Evolutionary conservation across 768 basidiomycete genomes (phyloP), one percentile per base, ranked within the genome.

Genomic region (Pilatotrama ljubarskyi): DNA sequence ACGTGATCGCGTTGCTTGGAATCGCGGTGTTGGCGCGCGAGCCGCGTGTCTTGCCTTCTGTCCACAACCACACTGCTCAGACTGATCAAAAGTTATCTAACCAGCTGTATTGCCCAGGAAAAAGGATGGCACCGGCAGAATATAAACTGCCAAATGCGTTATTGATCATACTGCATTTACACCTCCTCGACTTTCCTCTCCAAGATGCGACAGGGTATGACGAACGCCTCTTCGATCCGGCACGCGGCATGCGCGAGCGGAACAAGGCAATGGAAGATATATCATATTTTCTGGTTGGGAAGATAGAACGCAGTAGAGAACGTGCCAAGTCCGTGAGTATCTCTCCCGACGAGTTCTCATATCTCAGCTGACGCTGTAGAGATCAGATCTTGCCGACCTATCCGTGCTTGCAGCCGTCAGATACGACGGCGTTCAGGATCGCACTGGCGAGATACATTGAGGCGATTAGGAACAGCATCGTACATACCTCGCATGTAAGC

Each of bases 401-500:
- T 65, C 84, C 84, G 5, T 84, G 83, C 66, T 49, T 64, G 57
- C 77, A 78, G 61, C 83, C 83, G n/a, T 76, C 81, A 0, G 81
- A 83, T 55, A 78, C 76, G 3, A 71, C 78, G 20, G 78, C 81
- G 6, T 85, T 83, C 68, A 77, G 82, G 15, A 78, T 78, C 1
- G 79, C 78, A 9, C 71, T 84, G 10, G 70, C 79, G 4, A 84
- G 80, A 62, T 83, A 82, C 64, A 62, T 84, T 1, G 83, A 84
- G 51, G 62, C 69, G 6, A 62, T 84, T 8, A 71, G 84, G 20
- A 78, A 81, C 60, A 68, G 64, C 4, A 65, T 74, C 17, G 60
- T 82, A 18, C 75, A 73, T 51, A 69, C 75, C 14, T 68, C 58
- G 51, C 51, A 46, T 22, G 36, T 56, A 25, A 64, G 47, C 36